A percentile compares a stretch with the other conserved stretches of the same genome.
Conservation (phyloP, 306 rosid genomes). For the Prunus mume region DNA sequence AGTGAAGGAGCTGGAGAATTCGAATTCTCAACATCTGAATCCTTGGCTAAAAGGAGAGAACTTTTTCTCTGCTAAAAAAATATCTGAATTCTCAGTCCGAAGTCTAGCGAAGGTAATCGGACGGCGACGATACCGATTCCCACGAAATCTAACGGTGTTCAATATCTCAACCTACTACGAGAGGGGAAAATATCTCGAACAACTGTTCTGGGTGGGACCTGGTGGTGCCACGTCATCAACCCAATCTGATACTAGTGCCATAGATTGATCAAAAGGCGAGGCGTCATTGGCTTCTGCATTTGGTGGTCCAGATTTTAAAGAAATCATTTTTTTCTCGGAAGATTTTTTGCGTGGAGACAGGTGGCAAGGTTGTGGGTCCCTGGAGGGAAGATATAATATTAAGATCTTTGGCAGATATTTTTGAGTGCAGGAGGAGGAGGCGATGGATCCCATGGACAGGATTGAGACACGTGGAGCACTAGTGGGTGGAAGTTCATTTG, state of each 20-base stretch:
- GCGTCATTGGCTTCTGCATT: constrained; percentile 39
- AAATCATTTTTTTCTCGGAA: neutral
- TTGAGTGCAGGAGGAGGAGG: constrained; percentile 23
- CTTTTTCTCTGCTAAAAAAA: constrained; percentile 8
- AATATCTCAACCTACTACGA: constrained; percentile 6
- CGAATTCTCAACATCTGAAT: constrained; percentile 13
- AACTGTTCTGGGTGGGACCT: neutral
- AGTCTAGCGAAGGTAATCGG: constrained; percentile 10
- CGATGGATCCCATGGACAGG: constrained; percentile 20
- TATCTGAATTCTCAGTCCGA: constrained; percentile 14
- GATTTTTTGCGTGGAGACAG: constrained; percentile 2
- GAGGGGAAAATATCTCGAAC: constrained; percentile 46
- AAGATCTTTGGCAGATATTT: constrained; percentile 42
- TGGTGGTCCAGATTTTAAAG: constrained; percentile 48
- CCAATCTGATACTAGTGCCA: constrained; percentile 32
- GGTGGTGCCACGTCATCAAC: constrained; percentile 47
- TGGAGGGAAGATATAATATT: neutral
- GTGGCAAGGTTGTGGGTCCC: constrained; percentile 18
- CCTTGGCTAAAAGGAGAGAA: neutral
- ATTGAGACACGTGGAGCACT: constrained; percentile 32
- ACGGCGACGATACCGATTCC: constrained; percentile 34
- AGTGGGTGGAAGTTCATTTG: constrained; percentile 11
- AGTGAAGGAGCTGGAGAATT: constrained; percentile 1
- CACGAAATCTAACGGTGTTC: constrained; percentile 30
- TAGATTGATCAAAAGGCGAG: constrained; percentile 20